phyloP scores from a whole-genome alignment of 768 basidiomycete species.

The Lactarius hatsudake region DNA sequence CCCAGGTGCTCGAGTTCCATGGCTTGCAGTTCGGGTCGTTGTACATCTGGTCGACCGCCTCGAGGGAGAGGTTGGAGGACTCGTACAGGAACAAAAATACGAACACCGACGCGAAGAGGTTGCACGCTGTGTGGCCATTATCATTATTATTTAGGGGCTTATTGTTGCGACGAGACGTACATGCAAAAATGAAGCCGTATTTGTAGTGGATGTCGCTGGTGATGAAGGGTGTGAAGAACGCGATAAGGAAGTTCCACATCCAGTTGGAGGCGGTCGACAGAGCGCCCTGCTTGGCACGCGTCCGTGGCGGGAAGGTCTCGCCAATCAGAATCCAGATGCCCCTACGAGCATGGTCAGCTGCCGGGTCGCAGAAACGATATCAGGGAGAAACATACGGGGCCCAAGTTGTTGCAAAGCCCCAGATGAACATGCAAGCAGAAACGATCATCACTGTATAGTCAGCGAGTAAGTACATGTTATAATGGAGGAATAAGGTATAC shows the following conservation, averaged over 20 bases:
- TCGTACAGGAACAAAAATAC: conserved; percentile 79
- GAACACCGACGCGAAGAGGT: conserved; percentile 54
- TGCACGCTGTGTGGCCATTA: conserved; percentile 41
- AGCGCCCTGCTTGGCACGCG: conserved; percentile 68
- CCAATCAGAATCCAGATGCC: conserved; percentile 77
- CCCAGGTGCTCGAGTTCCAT: conserved; percentile 63
- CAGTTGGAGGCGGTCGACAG: conserved; percentile 65
- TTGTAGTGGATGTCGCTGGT: conserved; percentile 50
- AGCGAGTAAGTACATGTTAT: background rate
- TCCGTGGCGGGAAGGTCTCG: conserved; percentile 72
- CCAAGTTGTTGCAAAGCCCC: conserved; percentile 71
- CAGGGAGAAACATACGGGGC: conserved; percentile 44
- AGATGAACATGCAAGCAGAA: conserved; percentile 66
- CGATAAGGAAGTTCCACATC: conserved; percentile 68
- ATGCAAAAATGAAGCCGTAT: conserved; percentile 72
- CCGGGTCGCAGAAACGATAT: background rate
- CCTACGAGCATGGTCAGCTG: conserved; percentile 28
- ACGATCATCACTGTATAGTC: conserved; percentile 39
- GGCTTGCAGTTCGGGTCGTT: conserved; percentile 60
- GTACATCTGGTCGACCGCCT: conserved; percentile 67
- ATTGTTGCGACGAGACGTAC: conserved; percentile 31
- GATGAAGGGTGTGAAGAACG: conserved; percentile 81
- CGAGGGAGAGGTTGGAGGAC: conserved; percentile 61
- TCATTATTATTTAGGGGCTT: no score
- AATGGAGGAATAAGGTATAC: conserved; percentile 22